Base-by-base conservation (phyloP, 345 rosid species). In the Iberis pinnata region DNA sequence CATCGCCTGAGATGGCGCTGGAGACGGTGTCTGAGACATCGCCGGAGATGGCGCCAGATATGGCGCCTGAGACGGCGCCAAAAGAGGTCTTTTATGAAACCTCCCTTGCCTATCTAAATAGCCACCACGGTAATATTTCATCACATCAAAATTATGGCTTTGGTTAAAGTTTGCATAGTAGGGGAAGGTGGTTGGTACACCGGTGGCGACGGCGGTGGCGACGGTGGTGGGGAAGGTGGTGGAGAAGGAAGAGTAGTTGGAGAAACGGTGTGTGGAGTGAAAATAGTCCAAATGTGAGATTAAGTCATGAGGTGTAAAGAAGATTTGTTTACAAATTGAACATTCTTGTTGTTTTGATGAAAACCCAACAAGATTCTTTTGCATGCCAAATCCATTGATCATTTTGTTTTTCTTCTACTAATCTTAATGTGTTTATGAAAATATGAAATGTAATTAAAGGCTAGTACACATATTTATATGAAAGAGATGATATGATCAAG, bases 401-500 rank as follows among this genome's bases (percentile, higher is more conserved):
- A 58, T 56, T 19, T 19, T 56, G n/a, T n/a, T n/a, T n/a, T n/a
- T n/a, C n/a, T n/a, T n/a, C 24, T 16, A 4, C 36, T 22, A 38
- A 19, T 18, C 12, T 31, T 52, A 24, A 11, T 40, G 26, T 45
- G 43, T n/a, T 42, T 60, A 10, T 26, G 29, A 26, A 4, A 4
- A 26, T 46, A 15, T 32, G 47, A 27, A 16, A 37, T 49, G 37
- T 16, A 32, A 26, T 4, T 6, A 16, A 40, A 31, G 38, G 29
- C 29, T 13, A 56, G 39, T 32, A 33, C 50, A 41, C 46, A 33
- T 57, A 65, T 58, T 43, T 66, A 66, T 66, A 57, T 35, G 27
- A 15, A 20, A 29, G 24, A 44, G 24, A 36, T 6, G 18, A 22
- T n/a, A 19, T 45, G 35, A 2, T 6, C 35, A 55, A 8, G 5